Evolutionary conservation across 2,329 filamentous ascomycete genomes (phyloP), one percentile per base, ranked within the genome.

Genomic region (Sclerotinia glacialis): DNA sequence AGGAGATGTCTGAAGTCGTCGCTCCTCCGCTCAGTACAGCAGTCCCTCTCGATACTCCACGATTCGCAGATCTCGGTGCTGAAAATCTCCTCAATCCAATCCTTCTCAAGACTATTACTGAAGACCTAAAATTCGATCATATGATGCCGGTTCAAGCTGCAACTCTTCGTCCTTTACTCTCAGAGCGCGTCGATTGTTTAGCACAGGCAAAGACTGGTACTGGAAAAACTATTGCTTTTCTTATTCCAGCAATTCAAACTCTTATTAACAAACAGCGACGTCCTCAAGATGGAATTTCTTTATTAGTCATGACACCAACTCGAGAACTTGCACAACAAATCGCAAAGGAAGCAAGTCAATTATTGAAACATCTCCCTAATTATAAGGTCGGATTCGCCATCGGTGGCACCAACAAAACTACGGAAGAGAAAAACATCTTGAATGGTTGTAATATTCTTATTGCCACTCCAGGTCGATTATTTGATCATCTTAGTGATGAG

Each of bases 131-230:
- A 37, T 89, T 97, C 72, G 85, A 89, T 60, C 86, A 82, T 50
- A 98, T 99, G 95, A 98, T 94, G 28, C 90, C 95, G 28, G 94
- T 99, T 18, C 95, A 99, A 78, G 83, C 86, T 58, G 85, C 89
- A 76, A 96, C 94, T 16, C 93, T 99, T 75, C 86, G 86, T 68
- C 85, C 91, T 66, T 91, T 91, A 5, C 81, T 98, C 52, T 86
- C 87, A 37, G 71, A 76, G 71, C 93, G 95, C 28, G 85, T 54
- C 9, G 73, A 68, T 74, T 92, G 90, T 73, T 84, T 98, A 71
- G 95, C 94, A 56, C 95, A 98, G 81, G 95, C 95, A 68, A 97
- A 92, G 80, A 99, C 95, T 11, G 95, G 95, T 76, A 98, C 95
- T 5, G 95, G 95, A 76, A 99, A 99, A 81, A 99, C 95, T 0